Evolutionary conservation across 495 filamentous ascomycete species (phyloP).

Genomic region (Cercophora sp.): DNA sequence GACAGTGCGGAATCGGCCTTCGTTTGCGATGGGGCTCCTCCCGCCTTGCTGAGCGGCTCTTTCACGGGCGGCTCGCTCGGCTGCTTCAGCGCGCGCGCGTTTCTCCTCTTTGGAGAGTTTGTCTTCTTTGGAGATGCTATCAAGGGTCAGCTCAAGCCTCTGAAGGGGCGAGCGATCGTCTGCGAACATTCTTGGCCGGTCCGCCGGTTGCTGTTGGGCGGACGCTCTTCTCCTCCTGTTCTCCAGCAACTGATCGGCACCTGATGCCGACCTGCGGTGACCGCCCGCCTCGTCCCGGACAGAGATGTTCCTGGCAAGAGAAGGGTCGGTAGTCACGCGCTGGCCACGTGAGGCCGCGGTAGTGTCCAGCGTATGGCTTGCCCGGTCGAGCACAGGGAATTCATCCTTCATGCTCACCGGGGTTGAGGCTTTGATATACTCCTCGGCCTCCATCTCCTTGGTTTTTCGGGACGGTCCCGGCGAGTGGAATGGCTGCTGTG

Average conservation of each 20-base stretch:
- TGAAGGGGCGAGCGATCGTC: conserved; percentile 84
- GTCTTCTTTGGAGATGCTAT: conserved; percentile 47
- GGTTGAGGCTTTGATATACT: conserved; percentile 33
- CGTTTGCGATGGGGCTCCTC: conserved; percentile 16
- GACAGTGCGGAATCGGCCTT: conserved; percentile 20
- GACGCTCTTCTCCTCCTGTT: conserved; percentile 24
- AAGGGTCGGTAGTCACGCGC: conserved; percentile 21
- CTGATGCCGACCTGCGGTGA: conserved; percentile 28
- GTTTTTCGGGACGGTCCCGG: conserved; percentile 21
- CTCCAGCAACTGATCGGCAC: conserved; percentile 27
- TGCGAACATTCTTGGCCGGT: conserved; percentile 54
- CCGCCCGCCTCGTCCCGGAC: conserved; percentile 15
- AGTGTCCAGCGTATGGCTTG: conserved; percentile 27
- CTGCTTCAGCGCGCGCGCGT: conserved; percentile 72
- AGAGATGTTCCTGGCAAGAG: conserved; percentile 7
- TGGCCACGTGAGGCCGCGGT: conserved; percentile 22
- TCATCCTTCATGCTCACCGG: conserved; percentile 27
- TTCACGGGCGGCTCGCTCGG: conserved; percentile 55
- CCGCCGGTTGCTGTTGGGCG: conserved; percentile 14
- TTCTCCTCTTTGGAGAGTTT: conserved; percentile 83
- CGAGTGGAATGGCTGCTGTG: conserved; percentile 27
- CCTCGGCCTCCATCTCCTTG: conserved; percentile 40
- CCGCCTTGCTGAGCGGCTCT: conserved; percentile 29
- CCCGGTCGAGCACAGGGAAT: conserved; percentile 31
- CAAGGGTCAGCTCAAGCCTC: conserved; percentile 80